Percentiles rank a stretch among this genome's conserved stretches.
Evolutionary conservation across 305 asterid genomes (phyloP).

Genomic region (Fraxinus platypoda): DNA sequence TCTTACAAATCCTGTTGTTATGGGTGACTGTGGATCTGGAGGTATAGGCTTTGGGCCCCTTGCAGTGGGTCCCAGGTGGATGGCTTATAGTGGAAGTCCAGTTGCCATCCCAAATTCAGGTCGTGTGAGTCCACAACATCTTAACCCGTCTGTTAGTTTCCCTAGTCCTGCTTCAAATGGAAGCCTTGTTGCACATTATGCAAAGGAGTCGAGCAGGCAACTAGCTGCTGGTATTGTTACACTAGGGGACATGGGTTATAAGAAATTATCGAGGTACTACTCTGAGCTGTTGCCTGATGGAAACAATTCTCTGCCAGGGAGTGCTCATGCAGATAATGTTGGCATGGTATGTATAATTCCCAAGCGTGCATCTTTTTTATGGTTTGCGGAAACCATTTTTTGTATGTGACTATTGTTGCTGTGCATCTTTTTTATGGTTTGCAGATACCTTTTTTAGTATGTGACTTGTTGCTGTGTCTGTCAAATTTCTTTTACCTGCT

Average conservation of each 20-base stretch:
- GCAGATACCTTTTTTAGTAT: neutral
- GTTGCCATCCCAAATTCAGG: constrained; percentile 60
- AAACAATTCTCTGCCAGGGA: constrained; percentile 49
- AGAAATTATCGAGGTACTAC: constrained; percentile 82
- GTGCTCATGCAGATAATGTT: constrained; percentile 50
- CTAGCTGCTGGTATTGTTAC: constrained; percentile 89
- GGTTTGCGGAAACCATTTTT: neutral
- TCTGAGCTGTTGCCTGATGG: constrained; percentile 78
- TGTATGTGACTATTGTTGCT: neutral
- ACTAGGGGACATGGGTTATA: constrained; percentile 86
- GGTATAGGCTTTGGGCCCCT: constrained; percentile 84
- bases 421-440: neutral
- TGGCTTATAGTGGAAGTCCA: constrained; percentile 89
- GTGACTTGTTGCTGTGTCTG: neutral
- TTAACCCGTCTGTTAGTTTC: constrained; percentile 54
- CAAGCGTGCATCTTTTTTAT: neutral
- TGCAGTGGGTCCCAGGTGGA: constrained; percentile 94
- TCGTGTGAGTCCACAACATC: constrained; percentile 80
- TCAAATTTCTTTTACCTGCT: neutral
- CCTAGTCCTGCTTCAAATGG: constrained; percentile 64
- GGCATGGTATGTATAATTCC: constrained; percentile 70
- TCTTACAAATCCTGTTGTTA: constrained; percentile 73
- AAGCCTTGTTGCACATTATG: constrained; percentile 89
- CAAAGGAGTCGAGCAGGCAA: constrained; percentile 94
- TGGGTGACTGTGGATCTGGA: constrained; percentile 52